These are phyloP conservation scores for Ophiostoma ulmi DNA, from an alignment of 2,329 filamentous ascomycete genomes.

Conservation along the genomic window DNA sequence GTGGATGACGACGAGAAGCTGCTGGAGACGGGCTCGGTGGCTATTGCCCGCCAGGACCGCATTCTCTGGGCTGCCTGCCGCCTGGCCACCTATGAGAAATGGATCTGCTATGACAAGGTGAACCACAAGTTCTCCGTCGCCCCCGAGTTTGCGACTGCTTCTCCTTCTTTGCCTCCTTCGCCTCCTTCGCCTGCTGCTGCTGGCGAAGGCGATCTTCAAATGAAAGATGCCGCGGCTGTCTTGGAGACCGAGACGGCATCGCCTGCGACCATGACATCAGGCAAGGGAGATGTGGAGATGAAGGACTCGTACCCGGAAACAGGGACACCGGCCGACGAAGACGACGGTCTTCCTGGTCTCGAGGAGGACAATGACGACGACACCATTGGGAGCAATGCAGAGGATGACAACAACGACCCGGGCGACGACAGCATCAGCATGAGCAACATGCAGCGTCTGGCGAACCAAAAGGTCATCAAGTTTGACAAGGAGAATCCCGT, in stretches of 20 bases:
- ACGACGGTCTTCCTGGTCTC: not conserved
- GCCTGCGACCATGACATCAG: not conserved
- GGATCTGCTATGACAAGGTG: conserved; percentile 43
- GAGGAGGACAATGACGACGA: not conserved
- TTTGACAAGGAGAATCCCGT: not conserved
- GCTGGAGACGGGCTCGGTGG: conserved; percentile 57
- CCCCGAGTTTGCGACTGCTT: not conserved
- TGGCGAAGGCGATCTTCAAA: not conserved
- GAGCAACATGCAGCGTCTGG: not conserved
- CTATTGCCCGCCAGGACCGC: conserved; percentile 52
- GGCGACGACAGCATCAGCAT: not conserved
- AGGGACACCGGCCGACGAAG: not conserved
- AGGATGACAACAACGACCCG: not conserved
- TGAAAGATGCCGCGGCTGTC: not conserved
- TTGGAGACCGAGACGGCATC: not conserved
- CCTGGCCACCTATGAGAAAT: conserved; percentile 41
- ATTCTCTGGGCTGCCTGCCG: conserved; percentile 54
- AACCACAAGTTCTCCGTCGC: conserved; percentile 39
- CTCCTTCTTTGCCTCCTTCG: too few species aligned
- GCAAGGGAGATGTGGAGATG: not conserved
- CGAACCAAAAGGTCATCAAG: not conserved
- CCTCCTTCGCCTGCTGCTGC: not conserved
- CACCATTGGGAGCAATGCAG: not conserved
- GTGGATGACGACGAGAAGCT: conserved; percentile 64
- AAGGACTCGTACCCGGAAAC: not conserved